Percentiles rank a stretch among this genome's conserved stretches.
Conservation (phyloP, 371 early-diverging fungal genomes). For the Syncephalastrum monosporum region DNA sequence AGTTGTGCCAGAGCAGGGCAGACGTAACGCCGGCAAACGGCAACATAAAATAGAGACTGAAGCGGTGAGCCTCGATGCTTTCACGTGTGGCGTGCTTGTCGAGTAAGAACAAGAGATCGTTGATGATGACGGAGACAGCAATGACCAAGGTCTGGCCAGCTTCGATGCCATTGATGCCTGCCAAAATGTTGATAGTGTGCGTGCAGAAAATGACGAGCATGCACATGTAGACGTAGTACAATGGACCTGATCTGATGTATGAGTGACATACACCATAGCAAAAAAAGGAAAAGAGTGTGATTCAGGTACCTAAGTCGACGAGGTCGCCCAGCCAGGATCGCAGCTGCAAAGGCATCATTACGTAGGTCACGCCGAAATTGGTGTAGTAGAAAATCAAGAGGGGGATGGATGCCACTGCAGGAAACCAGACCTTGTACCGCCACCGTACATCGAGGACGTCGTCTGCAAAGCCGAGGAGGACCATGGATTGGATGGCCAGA, state of each 20-base stretch:
- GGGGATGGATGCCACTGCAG: slow-evolving; percentile 91
- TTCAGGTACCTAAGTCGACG: slow-evolving; percentile 77
- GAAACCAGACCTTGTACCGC: slow-evolving; percentile 95
- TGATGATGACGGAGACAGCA: slow-evolving; percentile 77
- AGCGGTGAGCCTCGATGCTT: slow-evolving; percentile 73
- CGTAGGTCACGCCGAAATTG: slow-evolving; percentile 83
- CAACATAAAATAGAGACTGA: slow-evolving; percentile 85
- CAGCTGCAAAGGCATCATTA: slow-evolving; percentile 84
- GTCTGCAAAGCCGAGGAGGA: slow-evolving; percentile 96
- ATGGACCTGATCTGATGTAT: slow-evolving; percentile 49
- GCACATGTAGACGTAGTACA: slow-evolving; percentile 94
- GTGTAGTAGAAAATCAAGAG: slow-evolving; percentile 93
- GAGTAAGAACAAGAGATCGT: slow-evolving; percentile 71
- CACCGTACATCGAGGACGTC: slow-evolving; percentile 96
- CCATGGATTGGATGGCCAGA: slow-evolving; percentile 90
- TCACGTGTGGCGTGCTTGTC: slow-evolving; percentile 43
- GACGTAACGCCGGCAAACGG: slow-evolving; percentile 88
- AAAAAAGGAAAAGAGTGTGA: too few species aligned
- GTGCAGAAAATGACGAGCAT: slow-evolving; percentile 92
- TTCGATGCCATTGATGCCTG: slow-evolving; percentile 98
- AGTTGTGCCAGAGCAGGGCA: slow-evolving; percentile 83
- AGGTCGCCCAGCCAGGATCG: slow-evolving; percentile 68
- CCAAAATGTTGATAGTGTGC: slow-evolving; percentile 97
- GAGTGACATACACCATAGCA: not conserved
- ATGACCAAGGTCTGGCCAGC: slow-evolving; percentile 92